Evolutionary conservation across 2,329 filamentous ascomycete genomes (phyloP).

Genomic region (Calonectria montana): DNA sequence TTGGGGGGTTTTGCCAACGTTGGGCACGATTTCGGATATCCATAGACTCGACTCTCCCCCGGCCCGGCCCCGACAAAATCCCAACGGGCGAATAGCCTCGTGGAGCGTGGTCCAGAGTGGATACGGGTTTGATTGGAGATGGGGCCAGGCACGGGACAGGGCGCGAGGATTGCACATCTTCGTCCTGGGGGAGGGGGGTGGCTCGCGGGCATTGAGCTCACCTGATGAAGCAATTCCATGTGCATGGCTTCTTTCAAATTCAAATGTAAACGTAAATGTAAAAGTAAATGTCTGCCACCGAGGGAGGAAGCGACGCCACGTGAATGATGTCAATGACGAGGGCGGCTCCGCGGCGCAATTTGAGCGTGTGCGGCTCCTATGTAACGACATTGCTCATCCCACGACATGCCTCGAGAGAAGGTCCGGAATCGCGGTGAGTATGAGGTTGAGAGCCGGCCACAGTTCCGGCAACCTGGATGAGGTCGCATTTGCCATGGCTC

Average conservation of each 20-base stretch:
- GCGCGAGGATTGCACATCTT: constrained; percentile 6
- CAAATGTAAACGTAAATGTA: neutral
- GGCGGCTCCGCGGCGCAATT: neutral
- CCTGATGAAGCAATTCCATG: neutral
- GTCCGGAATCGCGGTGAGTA: constrained; percentile 15
- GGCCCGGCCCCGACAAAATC: neutral
- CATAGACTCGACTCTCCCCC: neutral
- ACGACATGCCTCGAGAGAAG: neutral
- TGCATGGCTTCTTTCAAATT: neutral
- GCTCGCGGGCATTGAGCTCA: neutral
- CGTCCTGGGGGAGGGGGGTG: neutral
- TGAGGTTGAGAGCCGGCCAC: constrained; percentile 5
- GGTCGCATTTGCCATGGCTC: constrained; percentile 16
- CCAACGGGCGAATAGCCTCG: constrained; percentile 25
- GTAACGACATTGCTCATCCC: neutral
- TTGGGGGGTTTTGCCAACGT: neutral
- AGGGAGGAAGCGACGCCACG: neutral
- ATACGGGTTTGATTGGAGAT: constrained; percentile 28
- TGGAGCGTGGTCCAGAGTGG: constrained; percentile 27
- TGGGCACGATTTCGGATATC: neutral
- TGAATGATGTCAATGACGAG: neutral
- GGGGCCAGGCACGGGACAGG: constrained; percentile 13
- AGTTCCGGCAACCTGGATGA: neutral
- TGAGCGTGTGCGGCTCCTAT: neutral
- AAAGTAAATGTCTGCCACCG: neutral